Evolutionary conservation across 2,329 filamentous ascomycete genomes (phyloP), one percentile per base, ranked within the genome.

Genomic region (Xylariaceae sp.): DNA sequence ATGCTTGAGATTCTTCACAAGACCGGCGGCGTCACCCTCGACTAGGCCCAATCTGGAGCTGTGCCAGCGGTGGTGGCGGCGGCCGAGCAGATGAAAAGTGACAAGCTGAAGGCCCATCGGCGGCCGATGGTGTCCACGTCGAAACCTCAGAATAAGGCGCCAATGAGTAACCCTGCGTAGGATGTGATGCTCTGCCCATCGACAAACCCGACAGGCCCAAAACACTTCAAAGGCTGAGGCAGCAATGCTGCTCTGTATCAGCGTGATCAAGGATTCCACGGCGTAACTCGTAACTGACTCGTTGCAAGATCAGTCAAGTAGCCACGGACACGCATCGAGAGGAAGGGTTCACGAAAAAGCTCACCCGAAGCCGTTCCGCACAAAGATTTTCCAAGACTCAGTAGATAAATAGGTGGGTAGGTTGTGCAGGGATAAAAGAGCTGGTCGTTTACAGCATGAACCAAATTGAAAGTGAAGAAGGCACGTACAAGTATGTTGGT

Each of bases 61-160:
- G 74, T 77, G 3, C 82, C 84, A 1, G 81, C 82, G 1, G 83
- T 63, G 38, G 85, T 75, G 19, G 72, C 73, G 34, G 81, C 78
- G 5, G 76, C 56, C 3, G 76, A 73, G 52, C 74, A 80, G 40
- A 84, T 66, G 50, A 85, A 70, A 9, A 85, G 65, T 2, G 76
- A 78, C 15, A 76, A 62, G 51, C 85, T 85, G 64, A 86, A 87
- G 4, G 82, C 81, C 48, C 75, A 76, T 46, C 75, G 74, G 30
- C 82, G 70, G 5, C 81, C 82, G 44, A 85, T 78, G 23, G 85
- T 70, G 52, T 86, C 82, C 15, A 79, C 80, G 3, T 69, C 70
- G 19, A 83, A 60, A 2, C 81, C 81, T 81, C 81, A 86, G 60
- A 85, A 84, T 17, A 84, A 55, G 12, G 78, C 78, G 2, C 79